phyloP scores from a whole-genome alignment of 2,329 filamentous ascomycete genomes.

The Trichoderma simmonsii region DNA sequence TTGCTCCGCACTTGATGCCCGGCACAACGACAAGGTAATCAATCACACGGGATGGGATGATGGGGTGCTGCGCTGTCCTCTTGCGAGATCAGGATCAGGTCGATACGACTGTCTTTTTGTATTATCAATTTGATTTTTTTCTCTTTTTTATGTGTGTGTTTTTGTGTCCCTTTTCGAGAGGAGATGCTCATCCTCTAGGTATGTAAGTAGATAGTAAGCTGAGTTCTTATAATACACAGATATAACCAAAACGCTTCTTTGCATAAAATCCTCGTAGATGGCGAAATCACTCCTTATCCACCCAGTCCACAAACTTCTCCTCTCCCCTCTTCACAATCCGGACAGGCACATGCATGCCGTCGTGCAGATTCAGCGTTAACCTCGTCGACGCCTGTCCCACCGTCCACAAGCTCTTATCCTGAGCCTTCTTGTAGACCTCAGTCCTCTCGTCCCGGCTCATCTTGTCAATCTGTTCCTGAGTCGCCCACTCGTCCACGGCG shows the following conservation, averaged over 20 bases:
- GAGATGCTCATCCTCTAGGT: background rate
- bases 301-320: conserved; percentile 60
- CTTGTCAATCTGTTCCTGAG: conserved; percentile 49
- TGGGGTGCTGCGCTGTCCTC: background rate
- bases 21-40: background rate
- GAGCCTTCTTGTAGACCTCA: conserved; percentile 59
- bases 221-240: background rate
- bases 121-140: background rate
- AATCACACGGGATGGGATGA: background rate
- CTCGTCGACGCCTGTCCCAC: conserved; percentile 57
- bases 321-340: conserved; percentile 65
- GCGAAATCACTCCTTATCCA: conserved; percentile 19
- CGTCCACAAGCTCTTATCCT: conserved; percentile 49
- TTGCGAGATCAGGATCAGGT: background rate
- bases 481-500: conserved; percentile 59
- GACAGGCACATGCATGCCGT: conserved; percentile 58
- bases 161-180: background rate
- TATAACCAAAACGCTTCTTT: background rate
- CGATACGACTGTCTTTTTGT: background rate
- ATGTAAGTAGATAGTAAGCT: background rate
- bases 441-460: conserved; percentile 48
- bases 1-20: conserved; percentile 5
- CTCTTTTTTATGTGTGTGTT: background rate
- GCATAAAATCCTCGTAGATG: background rate
- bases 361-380: conserved; percentile 68